Evolutionary conservation across 2,329 filamentous ascomycete species (phyloP).

Genomic region (Stachybotrys chlorohalonatus): DNA sequence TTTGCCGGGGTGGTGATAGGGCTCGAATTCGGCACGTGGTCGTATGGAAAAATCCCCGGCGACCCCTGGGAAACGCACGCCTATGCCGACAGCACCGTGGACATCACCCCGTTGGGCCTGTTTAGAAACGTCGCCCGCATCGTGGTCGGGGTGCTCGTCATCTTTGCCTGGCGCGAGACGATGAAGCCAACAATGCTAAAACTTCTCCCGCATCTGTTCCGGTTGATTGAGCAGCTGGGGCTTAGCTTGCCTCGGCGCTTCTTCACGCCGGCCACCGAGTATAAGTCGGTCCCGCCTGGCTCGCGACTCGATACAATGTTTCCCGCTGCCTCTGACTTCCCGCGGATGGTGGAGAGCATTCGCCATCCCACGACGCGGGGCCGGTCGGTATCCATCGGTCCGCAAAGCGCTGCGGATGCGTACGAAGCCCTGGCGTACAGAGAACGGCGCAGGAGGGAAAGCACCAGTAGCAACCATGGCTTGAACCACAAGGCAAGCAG

Average conservation of each 20-base stretch:
- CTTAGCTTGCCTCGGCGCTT: slow-evolving; percentile 78
- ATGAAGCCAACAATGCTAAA: slow-evolving; percentile 80
- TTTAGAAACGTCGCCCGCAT: slow-evolving; percentile 57
- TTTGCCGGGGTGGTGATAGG: slow-evolving; percentile 89
- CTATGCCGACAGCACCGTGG: slow-evolving; percentile 47
- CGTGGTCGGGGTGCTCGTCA: slow-evolving; percentile 67
- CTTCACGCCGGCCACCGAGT: slow-evolving; percentile 85
- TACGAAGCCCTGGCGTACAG: slow-evolving; percentile 93
- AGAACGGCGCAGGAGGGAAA: slow-evolving; percentile 51
- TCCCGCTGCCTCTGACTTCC: slow-evolving; percentile 80
- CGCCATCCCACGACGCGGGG: slow-evolving; percentile 62
- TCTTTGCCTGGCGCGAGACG: slow-evolving; percentile 83
- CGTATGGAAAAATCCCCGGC: slow-evolving; percentile 51
- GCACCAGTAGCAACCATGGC: slow-evolving; percentile 42
- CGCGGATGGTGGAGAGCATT: slow-evolving; percentile 71
- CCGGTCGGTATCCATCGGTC: slow-evolving; percentile 80
- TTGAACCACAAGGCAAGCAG: slow-evolving; percentile 34
- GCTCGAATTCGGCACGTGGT: slow-evolving; percentile 75
- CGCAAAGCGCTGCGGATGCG: slow-evolving; percentile 91
- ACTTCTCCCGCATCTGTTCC: slow-evolving; percentile 75
- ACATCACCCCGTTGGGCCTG: slow-evolving; percentile 58
- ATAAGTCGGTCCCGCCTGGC: slow-evolving; percentile 67
- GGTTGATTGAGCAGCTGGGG: slow-evolving; percentile 70
- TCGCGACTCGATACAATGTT: slow-evolving; percentile 75
- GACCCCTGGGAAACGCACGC: slow-evolving; percentile 35